Conservation (phyloP, 805 yeast genomes). For the Candida insectorum region DNA sequence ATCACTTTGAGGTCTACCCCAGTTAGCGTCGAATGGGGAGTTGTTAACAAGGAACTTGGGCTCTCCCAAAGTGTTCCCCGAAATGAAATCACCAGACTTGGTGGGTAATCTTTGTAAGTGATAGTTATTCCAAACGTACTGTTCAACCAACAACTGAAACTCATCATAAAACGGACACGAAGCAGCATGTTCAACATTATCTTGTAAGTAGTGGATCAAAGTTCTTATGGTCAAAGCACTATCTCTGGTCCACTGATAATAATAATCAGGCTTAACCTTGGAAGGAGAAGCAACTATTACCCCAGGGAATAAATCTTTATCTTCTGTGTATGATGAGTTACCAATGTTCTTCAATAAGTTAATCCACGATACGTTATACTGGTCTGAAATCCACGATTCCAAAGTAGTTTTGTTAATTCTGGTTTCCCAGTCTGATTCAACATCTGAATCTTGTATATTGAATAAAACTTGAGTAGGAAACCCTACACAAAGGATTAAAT, state of each 20-base stretch:
- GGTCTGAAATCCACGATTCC: conserved; percentile 47
- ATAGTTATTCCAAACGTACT: conserved; percentile 59
- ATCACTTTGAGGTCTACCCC: conserved; percentile 97
- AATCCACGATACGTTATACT: conserved; percentile 23
- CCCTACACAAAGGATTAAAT: too few relatives aligned
- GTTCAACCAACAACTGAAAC: conserved; percentile 37
- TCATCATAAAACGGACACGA: conserved; percentile 3
- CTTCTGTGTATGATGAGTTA: conserved; percentile 8
- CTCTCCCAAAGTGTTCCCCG: conserved; percentile 76
- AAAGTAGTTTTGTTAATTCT: conserved; percentile 44
- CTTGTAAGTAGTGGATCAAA: conserved; percentile 53
- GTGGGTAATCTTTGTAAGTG: conserved; percentile 64
- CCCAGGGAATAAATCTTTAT: conserved; percentile 48
- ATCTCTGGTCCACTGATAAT: conserved; percentile 88
- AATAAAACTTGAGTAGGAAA: too few relatives aligned
- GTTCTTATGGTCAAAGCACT: conserved; percentile 77
- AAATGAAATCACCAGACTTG: conserved; percentile 37
- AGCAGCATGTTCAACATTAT: conserved; percentile 14
- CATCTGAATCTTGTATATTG: too few relatives aligned
- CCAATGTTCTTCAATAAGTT: conserved; percentile 13
- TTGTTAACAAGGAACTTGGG: conserved; percentile 80
- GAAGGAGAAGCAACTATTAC: conserved; percentile 88
- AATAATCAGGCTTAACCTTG: conserved; percentile 66
- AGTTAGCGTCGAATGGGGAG: conserved; percentile 54
- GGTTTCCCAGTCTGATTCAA: conserved; percentile 15